Percentiles rank a stretch among this genome's conserved stretches.
Conservation (phyloP, 768 basidiomycete genomes). For the Dioszegia hungarica region DNA sequence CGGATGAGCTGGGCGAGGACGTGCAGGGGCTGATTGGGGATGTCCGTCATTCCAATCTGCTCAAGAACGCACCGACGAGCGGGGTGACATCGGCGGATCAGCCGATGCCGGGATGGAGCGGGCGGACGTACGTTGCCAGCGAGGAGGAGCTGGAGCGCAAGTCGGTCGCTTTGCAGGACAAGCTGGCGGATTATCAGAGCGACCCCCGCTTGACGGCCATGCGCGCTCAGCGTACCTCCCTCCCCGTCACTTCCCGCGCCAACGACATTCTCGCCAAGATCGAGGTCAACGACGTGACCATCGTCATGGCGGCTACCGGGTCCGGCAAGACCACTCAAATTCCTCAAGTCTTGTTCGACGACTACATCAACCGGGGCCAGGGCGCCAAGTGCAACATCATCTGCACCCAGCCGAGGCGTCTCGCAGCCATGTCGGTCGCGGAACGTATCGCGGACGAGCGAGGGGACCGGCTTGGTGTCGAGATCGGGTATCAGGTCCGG, state of each 20-base stretch:
- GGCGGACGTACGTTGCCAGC: conserved; percentile 2
- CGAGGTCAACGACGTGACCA: conserved; percentile 69
- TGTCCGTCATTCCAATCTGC: conserved; percentile 62
- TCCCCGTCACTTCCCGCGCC: conserved; percentile 72
- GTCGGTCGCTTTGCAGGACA: conserved; percentile 58
- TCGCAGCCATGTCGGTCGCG: conserved; percentile 88
- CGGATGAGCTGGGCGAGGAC: conserved; percentile 61
- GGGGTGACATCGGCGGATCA: conserved; percentile 13
- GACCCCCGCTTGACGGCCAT: conserved; percentile 63
- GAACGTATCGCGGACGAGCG: conserved; percentile 86
- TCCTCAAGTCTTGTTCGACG: conserved; percentile 84
- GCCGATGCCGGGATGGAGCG: conserved; percentile 16
- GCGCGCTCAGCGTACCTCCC: conserved; percentile 60
- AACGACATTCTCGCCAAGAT: conserved; percentile 66
- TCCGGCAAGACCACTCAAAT: conserved; percentile 93
- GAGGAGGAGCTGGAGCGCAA: conserved; percentile 52
- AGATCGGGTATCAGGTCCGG: conserved; percentile 86
- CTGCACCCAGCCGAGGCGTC: conserved; percentile 85
- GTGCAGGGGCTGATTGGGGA: conserved; percentile 67
- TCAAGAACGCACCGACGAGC: conserved; percentile 53
- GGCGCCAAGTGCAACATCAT: conserved; percentile 83
- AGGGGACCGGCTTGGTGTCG: conserved; percentile 63
- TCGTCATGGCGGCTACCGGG: conserved; percentile 50
- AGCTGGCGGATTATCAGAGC: conserved; percentile 58
- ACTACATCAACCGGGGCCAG: conserved; percentile 68